Evolutionary conservation across 352 stramenopile genomes (phyloP), one percentile per base, ranked within the genome.

Genomic region (Phytophthora hybrid): DNA sequence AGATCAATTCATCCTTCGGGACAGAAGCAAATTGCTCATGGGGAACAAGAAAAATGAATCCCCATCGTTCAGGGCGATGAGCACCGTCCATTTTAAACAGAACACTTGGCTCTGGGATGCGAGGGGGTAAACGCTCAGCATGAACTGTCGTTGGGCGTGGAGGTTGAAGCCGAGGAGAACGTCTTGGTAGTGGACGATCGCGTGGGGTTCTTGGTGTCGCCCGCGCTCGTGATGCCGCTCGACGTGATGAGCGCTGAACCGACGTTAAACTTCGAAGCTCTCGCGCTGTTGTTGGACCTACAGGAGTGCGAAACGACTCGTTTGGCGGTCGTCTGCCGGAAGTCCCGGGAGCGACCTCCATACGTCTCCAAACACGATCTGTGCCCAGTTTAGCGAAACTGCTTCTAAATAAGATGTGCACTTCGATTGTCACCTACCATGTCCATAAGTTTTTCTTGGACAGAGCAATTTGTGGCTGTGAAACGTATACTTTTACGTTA

Each of bases 21-120:
- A 39, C 34, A 23, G 14, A 21, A 10, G n/a, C 47, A 26, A 51
- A 39, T 10, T 41, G 44, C 37, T 58, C 47, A 9, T 39, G 21
- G 4, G 60, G 60, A 19, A 59, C 47, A 31, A 59, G 32, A 7
- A 58, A 23, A 52, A 59, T 67, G 21, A 67, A 67, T 18, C 21
- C 3, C 60, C 60, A 59, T 41, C 47, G 47, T 21, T 58, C 29
- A 11, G 31, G 47, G 4, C 14, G 29, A 23, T 59, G 60, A 5
- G 31, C 11, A 19, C 34, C 49, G 8, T 49, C 14, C 18, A 59
- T 59, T 18, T 67, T 41, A 14, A 41, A 41, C 57, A 19, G 32
- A 34, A 57, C 31, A 16, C 44, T 31, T 49, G 59, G 59, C 29
- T 58, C n/a, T 66, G 9, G 59, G 18, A 66, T 66, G 13, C 31